These are phyloP conservation scores for Psidium friedrichsthalianum DNA, from an alignment of 345 rosid genomes.

Conservation along the genomic window DNA sequence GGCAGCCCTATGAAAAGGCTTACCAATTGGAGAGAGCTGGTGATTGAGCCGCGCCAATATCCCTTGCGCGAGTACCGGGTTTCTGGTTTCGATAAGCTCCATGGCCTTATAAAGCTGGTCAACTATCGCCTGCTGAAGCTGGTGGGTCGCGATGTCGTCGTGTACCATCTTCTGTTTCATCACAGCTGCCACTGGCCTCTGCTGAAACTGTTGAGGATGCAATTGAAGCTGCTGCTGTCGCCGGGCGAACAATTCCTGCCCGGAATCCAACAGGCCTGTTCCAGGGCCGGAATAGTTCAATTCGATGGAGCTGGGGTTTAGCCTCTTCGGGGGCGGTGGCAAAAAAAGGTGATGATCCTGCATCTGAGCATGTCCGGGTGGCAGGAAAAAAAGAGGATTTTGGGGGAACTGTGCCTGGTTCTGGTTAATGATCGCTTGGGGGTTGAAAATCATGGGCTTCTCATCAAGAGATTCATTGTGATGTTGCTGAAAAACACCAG, in stretches of 20 bases:
- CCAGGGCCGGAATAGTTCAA: slow-evolving; percentile 13
- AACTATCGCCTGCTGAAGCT: slow-evolving; percentile 53
- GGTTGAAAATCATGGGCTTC: slow-evolving; percentile 22
- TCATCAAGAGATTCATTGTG: slow-evolving; percentile 18
- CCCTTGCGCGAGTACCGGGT: slow-evolving; percentile 93
- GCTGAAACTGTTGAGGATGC: slow-evolving; percentile 31
- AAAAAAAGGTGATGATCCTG: slow-evolving; percentile 19
- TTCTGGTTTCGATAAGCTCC: slow-evolving; percentile 78
- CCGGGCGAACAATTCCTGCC: neutral
- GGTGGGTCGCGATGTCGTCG: slow-evolving; percentile 46
- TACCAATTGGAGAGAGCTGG: slow-evolving; percentile 74
- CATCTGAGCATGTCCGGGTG: neutral
- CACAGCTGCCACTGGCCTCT: slow-evolving; percentile 11
- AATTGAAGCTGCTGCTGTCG: neutral
- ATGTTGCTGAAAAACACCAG: slow-evolving; percentile 18
- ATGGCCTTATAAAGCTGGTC: slow-evolving; percentile 78
- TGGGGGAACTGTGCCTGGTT: slow-evolving; percentile 14
- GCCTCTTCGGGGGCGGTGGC: slow-evolving; percentile 33
- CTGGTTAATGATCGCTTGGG: slow-evolving; percentile 20
- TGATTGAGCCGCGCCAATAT: slow-evolving; percentile 99
- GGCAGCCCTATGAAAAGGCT: slow-evolving; percentile 79
- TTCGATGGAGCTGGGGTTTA: slow-evolving; percentile 20
- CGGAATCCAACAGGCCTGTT: neutral
- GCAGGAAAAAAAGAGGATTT: neutral
- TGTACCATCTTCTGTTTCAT: slow-evolving; percentile 24